Conservation (phyloP, 768 basidiomycete genomes). For the Amanita phalloides region DNA sequence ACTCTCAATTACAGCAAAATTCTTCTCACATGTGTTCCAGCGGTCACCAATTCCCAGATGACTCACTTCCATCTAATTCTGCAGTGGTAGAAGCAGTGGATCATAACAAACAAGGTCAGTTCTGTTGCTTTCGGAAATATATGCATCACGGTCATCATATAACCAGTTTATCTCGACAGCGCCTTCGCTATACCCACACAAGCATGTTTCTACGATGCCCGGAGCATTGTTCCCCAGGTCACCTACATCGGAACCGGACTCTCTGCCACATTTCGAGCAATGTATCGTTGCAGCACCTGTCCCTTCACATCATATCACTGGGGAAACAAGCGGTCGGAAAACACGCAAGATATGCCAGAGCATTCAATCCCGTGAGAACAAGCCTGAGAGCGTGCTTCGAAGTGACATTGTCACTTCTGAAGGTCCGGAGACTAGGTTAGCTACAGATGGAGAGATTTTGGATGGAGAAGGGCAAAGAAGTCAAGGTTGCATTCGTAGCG, state of each 20-base stretch:
- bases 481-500: too few species aligned
- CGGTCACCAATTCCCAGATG: neutral
- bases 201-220: slow-evolving; percentile 59
- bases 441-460: too few species aligned
- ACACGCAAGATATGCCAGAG: too few species aligned
- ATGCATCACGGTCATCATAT: neutral
- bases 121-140: neutral
- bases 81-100: neutral
- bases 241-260: slow-evolving; percentile 42
- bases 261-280: neutral
- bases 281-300: neutral
- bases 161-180: slow-evolving; percentile 20
- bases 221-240: slow-evolving; percentile 72
- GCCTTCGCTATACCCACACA: slow-evolving; percentile 20
- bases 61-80: neutral
- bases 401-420: neutral
- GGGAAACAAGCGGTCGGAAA: too few species aligned
- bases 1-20: neutral
- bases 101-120: slow-evolving; percentile 2
- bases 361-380: too few species aligned
- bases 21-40: neutral
- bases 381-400: too few species aligned
- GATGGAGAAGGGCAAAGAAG: too few species aligned
- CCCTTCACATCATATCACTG: too few species aligned
- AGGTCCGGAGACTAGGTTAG: neutral